Base-by-base conservation (phyloP, 2,329 filamentous ascomycete species). In the Ascochyta pisi region DNA sequence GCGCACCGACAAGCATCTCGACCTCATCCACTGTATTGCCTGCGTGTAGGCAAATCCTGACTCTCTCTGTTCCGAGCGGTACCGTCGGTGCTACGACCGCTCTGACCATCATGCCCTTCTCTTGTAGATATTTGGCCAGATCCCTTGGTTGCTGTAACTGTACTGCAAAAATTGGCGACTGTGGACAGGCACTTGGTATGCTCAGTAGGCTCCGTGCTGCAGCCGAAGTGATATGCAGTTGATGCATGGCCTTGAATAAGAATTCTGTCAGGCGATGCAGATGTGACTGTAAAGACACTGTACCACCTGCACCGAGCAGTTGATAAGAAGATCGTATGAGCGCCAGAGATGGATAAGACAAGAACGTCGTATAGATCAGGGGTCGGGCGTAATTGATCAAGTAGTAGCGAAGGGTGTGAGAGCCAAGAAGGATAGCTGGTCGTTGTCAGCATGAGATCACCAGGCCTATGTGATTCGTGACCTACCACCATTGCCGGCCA, bases 401-500 rank as follows among this genome's bases (percentile, higher is more conserved):
- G 52, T 75, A 76, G 33, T 68, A 59, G 9, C 72, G 66, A 4
- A 74, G 63, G 4, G 67, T 55, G 6, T 50, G 44, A 12, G 71
- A 71, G 23, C 69, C 68, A 8, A 76, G 66, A 27, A 75, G 55
- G 5, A 76, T 71, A 3, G 73, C 71, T 70, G 5, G 35, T 8
- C 16, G 31, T n/a, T 40, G 3, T 37, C 19, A 37, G 34, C 34
- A 6, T 31, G 12, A 37, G 34, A 37, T 19, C n/a, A 37, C n/a
- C 19, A 16, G 19, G 19, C 19, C 34, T 12, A 19, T 7, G 26
- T 10, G 22, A 1, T 26, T 7, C 22, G 23, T n/a, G 27, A 33
- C 82, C 66, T 74, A 90, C 89, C 89, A 67, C 90, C 90, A 56
- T 88, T 85, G 61, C 85, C 87, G 10, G 85, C 83, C 76, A 89